Base-by-base conservation (phyloP, 805 yeast genomes). In the Candida silvicultrix region DNA sequence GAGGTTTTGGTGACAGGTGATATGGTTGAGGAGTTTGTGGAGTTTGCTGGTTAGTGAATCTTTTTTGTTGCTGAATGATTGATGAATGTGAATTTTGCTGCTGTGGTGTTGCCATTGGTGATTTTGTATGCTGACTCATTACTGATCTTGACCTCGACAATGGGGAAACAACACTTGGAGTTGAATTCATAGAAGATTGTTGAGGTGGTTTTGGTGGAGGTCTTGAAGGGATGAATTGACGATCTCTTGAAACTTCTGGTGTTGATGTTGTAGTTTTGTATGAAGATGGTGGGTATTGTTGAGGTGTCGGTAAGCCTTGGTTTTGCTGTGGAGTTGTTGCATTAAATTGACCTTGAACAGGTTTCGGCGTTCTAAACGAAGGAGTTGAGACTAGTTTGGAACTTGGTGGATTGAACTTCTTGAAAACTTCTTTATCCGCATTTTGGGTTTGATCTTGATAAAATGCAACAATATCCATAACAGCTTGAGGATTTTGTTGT, bases 401-500 rank as follows among this genome's bases (percentile, higher is more conserved):
- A 10, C 60, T 50, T 39, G 57, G 56, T 36, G 57, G 57, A 38
- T 65, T 62, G 44, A 67, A 69, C 38, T 71, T 69, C 49, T 67
- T 67, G 51, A 69, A 66, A 5, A 64, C 66, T 46, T 67, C 68
- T 28, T 68, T 71, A 36, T 70, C 71, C 5, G 69, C 69, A 41
- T 63, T 68, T 39, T 70, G 71, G 0, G 75, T 67, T 23, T 68
- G 73, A 53, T 81, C 85, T 57, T 82, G 87, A 64, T 89, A 89
- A 60, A 89, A 89, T 39, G 87, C 89, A 23, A 89, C 89, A 49
- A 87, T 89, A 58, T 89, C 95, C 74, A 85, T 85, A 5, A 94
- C 96, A 1, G 96, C 97, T 63, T 88, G 90, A 2, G 97, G 97
- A 64, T 94, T 88, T 50, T 84, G 86, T 60, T 83, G 83, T 67